phyloP scores from a whole-genome alignment of 1,139 yeast genomes.

The Waltiozyma sp. region DNA sequence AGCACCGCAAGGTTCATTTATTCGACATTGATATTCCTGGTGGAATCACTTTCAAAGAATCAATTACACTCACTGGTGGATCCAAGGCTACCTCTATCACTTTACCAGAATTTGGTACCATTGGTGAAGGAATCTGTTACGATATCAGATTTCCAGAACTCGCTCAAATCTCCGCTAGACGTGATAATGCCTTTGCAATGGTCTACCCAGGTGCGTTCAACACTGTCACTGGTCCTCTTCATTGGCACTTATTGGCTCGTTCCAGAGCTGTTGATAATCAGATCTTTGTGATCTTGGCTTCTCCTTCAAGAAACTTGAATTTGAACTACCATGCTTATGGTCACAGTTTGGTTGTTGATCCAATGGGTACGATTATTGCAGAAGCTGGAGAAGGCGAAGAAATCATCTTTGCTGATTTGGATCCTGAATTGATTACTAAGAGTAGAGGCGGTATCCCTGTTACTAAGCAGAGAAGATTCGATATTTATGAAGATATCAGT shows the following conservation, averaged over 20 bases:
- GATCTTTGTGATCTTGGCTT: slow-evolving; percentile 65
- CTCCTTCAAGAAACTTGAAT: slow-evolving; percentile 75
- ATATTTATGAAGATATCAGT: slow-evolving; percentile 30
- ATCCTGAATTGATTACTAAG: slow-evolving; percentile 46
- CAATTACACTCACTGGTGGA: slow-evolving; percentile 67
- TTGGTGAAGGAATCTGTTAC: slow-evolving; percentile 73
- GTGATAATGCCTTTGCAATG: slow-evolving; percentile 68
- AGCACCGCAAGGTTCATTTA: slow-evolving; percentile 80
- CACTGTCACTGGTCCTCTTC: slow-evolving; percentile 91
- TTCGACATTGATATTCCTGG: slow-evolving; percentile 89
- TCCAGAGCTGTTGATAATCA: slow-evolving; percentile 89
- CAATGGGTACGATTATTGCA: slow-evolving; percentile 65
- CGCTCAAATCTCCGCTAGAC: slow-evolving; percentile 71
- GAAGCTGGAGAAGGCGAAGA: slow-evolving; percentile 86
- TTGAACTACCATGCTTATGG: slow-evolving; percentile 86
- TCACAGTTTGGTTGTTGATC: slow-evolving; percentile 80
- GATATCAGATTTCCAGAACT: slow-evolving; percentile 86
- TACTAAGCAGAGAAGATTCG: slow-evolving; percentile 71
- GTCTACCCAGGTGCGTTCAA: slow-evolving; percentile 93
- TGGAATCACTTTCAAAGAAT: slow-evolving; percentile 79
- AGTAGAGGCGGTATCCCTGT: slow-evolving; percentile 73
- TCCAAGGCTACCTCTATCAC: slow-evolving; percentile 67
- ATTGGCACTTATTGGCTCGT: slow-evolving; percentile 82
- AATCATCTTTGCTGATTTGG: slow-evolving; percentile 69
- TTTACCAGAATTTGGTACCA: slow-evolving; percentile 63